Evolutionary conservation across 1,139 yeast genomes (phyloP), one percentile per base, ranked within the genome.

Genomic region (Saccharomyces uvarum): DNA sequence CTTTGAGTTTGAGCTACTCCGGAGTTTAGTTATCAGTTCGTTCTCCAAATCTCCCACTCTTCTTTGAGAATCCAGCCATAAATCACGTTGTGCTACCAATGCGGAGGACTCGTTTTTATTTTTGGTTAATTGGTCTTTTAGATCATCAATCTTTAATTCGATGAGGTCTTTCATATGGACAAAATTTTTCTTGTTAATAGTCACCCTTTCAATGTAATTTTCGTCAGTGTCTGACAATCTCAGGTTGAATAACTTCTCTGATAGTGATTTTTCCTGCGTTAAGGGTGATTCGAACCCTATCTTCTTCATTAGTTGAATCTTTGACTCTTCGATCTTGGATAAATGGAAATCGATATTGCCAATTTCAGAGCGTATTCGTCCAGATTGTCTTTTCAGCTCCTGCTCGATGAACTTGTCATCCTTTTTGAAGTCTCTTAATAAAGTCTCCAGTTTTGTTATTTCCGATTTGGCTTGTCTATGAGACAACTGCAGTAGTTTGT

Each of bases 51-150:
- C 53, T 47, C 54, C 53, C n/a, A 67, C 58, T 8, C 47, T 44
- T 6, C 53, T 51, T 3, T 63, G 50, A 14, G 61, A 60, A 16
- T 64, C 64, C 5, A 54, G 51, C 71, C 71, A 68, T 11, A 54
- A 19, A 26, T 57, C 55, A 47, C 59, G 57, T 38, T 61, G 59
- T 13, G 57, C 50, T 21, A 51, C 53, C 27, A 64, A 38, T 14
- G 31, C 31, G 2, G 59, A 56, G 9, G 63, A 55, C 41, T 61
- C 61, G 19, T 59, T 58, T 52, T 68, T 68, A 53, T 57, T 62
- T 16, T 55, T 53, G 2, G 59, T 58, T 27, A 67, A 50, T 48
- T 63, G 61, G 19, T 62, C 63, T 31, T 60, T 55, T 49, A 67
- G 41, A 4, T 60, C 53, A 16, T 57, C 53, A n/a, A 56, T 53